A percentile compares a stretch with the other conserved stretches of the same genome.
Conservation (phyloP, 192 early-diverging fungal genomes). For the Paraglomus brasilianum region DNA sequence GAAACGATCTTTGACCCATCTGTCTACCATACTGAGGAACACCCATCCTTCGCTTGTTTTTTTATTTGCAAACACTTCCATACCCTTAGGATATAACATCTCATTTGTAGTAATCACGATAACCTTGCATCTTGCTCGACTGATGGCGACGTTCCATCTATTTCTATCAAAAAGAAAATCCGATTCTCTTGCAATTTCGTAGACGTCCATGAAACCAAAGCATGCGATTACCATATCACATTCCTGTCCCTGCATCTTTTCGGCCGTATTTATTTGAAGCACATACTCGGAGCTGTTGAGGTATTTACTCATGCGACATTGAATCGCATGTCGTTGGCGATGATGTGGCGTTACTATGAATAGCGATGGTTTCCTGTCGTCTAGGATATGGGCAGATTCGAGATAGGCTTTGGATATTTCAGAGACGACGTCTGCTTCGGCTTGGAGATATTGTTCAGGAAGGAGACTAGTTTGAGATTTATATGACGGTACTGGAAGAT, state of each 20-base stretch:
- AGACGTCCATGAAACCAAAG: conserved; percentile 47
- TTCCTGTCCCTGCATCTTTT: conserved; percentile 58
- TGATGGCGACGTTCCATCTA: conserved; percentile 50
- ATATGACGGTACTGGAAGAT: neutral
- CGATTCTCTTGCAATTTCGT: conserved; percentile 30
- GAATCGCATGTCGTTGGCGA: conserved; percentile 43
- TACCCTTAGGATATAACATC: conserved; percentile 32
- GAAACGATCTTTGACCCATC: conserved; percentile 3
- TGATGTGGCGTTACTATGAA: conserved; percentile 53
- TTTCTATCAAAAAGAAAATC: conserved; percentile 45
- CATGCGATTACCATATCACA: conserved; percentile 62
- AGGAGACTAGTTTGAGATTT: neutral
- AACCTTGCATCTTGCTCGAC: conserved; percentile 44
- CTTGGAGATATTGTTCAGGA: conserved; percentile 24
- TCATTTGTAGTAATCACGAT: conserved; percentile 38
- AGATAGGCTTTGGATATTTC: conserved; percentile 42
- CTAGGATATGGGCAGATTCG: conserved; percentile 13
- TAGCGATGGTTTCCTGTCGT: conserved; percentile 18
- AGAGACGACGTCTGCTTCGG: conserved; percentile 42
- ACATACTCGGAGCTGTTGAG: conserved; percentile 22
- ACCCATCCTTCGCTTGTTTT: conserved; percentile 29
- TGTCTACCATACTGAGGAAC: conserved; percentile 18
- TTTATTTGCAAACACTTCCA: conserved; percentile 25
- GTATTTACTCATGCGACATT: conserved; percentile 6
- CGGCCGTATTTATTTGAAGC: conserved; percentile 48